Percentiles rank a stretch among this genome's conserved stretches.
These are phyloP conservation scores for Neoarthrinium moseri DNA, from an alignment of 2,329 filamentous ascomycete genomes.

Conservation along the genomic window DNA sequence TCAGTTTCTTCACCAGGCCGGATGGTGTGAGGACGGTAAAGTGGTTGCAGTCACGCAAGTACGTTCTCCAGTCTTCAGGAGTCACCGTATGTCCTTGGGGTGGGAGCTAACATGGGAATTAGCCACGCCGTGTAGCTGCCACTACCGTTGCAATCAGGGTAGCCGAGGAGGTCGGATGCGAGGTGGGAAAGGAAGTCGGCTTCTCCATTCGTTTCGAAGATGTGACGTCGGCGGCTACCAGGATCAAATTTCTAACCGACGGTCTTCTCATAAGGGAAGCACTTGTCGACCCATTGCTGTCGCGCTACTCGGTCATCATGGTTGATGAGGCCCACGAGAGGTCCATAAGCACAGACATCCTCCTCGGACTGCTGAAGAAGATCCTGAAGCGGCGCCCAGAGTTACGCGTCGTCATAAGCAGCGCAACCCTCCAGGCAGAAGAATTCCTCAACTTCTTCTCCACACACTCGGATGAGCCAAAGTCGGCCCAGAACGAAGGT, in stretches of 20 bases:
- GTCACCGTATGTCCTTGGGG: conserved; percentile 1
- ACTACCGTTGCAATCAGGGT: conserved; percentile 87
- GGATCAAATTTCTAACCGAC: conserved; percentile 94
- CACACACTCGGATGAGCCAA: conserved; percentile 34
- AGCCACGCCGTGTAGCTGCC: conserved; percentile 88
- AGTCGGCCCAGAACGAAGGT: conserved; percentile 21
- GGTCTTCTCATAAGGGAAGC: conserved; percentile 89
- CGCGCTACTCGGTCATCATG: conserved; percentile 93
- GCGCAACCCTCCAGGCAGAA: conserved; percentile 88
- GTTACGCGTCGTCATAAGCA: conserved; percentile 85
- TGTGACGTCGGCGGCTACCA: conserved; percentile 78
- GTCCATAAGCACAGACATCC: conserved; percentile 86
- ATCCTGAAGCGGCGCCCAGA: conserved; percentile 78
- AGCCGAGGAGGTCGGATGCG: conserved; percentile 83
- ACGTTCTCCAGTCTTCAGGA: conserved; percentile 12
- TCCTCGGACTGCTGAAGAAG: conserved; percentile 89
- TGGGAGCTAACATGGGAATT: neutral
- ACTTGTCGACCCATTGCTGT: conserved; percentile 86
- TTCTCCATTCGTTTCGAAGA: conserved; percentile 95
- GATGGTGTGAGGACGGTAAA: conserved; percentile 85
- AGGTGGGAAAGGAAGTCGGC: conserved; percentile 85
- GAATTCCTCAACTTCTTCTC: conserved; percentile 79
- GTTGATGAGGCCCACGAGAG: conserved; percentile 96
- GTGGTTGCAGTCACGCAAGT: conserved; percentile 89
- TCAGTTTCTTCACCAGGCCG: conserved; percentile 82